These are phyloP conservation scores for Penicillium maclennaniae DNA, from an alignment of 495 filamentous ascomycete genomes.

Conservation along the genomic window DNA sequence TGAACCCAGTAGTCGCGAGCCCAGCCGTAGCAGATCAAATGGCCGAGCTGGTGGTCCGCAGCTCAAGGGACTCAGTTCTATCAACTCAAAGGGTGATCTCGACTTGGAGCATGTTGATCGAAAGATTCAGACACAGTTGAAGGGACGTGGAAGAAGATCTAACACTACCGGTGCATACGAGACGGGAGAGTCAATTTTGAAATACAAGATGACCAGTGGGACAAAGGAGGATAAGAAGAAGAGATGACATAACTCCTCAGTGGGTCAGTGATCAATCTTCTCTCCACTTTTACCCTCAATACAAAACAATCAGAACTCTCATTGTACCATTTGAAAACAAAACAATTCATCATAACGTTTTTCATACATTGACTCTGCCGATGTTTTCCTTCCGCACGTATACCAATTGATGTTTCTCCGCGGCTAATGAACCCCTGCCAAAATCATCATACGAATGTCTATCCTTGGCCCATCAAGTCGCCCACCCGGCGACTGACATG, in stretches of 20 bases:
- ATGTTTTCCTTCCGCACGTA: too few species aligned
- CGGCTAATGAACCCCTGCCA: neutral
- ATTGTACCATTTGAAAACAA: too few species aligned
- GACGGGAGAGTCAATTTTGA: slow-evolving; percentile 25
- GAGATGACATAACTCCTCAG: slow-evolving; percentile 3
- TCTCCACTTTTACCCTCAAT: too few species aligned
- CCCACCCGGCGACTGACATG: slow-evolving; percentile 10
- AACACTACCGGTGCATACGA: slow-evolving; percentile 15
- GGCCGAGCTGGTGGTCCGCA: slow-evolving; percentile 47
- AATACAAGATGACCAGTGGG: slow-evolving; percentile 10
- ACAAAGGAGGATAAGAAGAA: slow-evolving; percentile 15
- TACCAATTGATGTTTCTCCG: neutral
- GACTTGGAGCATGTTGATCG: slow-evolving; percentile 70
- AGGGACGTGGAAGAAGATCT: slow-evolving; percentile 57
- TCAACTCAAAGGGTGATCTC: slow-evolving; percentile 66
- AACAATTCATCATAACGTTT: too few species aligned
- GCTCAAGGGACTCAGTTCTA: slow-evolving; percentile 58
- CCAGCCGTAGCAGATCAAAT: slow-evolving; percentile 59
- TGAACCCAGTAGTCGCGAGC: slow-evolving; percentile 51
- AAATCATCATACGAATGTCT: neutral
- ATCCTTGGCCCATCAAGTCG: neutral
- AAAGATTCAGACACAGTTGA: slow-evolving; percentile 71
- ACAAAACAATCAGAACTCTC: too few species aligned
- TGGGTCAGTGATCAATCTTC: too few species aligned
- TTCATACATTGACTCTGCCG: too few species aligned